phyloP scores from a whole-genome alignment of 768 basidiomycete genomes.

The Serpula lacrymans region DNA sequence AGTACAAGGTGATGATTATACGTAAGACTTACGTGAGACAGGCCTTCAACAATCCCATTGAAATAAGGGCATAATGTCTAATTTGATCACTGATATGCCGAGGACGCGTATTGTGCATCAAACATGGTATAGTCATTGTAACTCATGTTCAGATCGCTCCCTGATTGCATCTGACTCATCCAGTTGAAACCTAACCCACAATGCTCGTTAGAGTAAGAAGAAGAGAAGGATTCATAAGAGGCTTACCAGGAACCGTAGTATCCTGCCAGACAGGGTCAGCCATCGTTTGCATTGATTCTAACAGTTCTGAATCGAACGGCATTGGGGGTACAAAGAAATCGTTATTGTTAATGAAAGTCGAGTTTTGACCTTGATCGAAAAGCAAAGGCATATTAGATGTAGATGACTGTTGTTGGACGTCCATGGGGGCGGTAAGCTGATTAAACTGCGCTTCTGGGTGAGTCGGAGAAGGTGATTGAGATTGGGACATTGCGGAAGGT shows the following conservation, averaged over 20 bases:
- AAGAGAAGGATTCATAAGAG: background rate
- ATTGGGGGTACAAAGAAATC: constrained; percentile 51
- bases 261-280: constrained; percentile 57
- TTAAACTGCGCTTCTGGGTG: constrained; percentile 34
- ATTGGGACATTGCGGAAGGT: constrained; percentile 31
- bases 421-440: constrained; percentile 20
- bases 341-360: constrained; percentile 26
- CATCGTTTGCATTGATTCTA: constrained; percentile 60
- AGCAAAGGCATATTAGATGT: constrained; percentile 8
- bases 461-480: constrained; percentile 43
- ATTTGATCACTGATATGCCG: constrained; percentile 1
- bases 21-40: too few relatives aligned
- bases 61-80: background rate
- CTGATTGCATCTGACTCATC: constrained; percentile 28
- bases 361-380: constrained; percentile 15
- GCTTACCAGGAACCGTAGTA: constrained; percentile 51
- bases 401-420: constrained; percentile 15
- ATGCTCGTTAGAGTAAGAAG: background rate
- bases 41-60: too few relatives aligned
- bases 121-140: constrained; percentile 29
- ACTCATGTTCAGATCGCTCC: constrained; percentile 7
- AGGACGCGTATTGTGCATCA: constrained; percentile 15
- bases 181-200: constrained; percentile 29
- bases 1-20: too few relatives aligned
- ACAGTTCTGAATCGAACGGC: constrained; percentile 55